Conservation (phyloP, 805 yeast genomes). For the Geotrichum ghanense region DNA sequence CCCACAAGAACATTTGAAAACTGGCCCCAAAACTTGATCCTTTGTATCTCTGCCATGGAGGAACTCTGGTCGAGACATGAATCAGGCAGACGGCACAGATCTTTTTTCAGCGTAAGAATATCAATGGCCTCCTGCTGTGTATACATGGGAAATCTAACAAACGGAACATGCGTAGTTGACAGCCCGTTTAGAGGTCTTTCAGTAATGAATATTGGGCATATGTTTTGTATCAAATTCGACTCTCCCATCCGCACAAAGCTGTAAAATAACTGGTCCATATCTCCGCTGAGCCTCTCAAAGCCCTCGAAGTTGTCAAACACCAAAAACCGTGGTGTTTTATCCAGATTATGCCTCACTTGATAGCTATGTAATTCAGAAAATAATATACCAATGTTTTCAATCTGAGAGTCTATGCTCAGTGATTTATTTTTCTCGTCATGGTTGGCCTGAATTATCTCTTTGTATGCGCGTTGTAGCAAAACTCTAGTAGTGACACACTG, state of each 20-base stretch:
- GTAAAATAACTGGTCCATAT: conserved; percentile 31
- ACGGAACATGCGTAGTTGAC: conserved; percentile 33
- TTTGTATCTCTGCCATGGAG: conserved; percentile 11
- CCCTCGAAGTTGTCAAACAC: conserved; percentile 42
- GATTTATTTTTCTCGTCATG: conserved; percentile 1
- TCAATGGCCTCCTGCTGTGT: conserved; percentile 27
- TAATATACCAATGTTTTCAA: conserved; percentile 35
- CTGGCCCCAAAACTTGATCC: conserved; percentile 29
- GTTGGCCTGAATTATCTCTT: conserved; percentile 27
- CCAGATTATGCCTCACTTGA: conserved; percentile 10
- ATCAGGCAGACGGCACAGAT: conserved; percentile 13
- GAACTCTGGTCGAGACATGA: conserved; percentile 2
- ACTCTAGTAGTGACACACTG: conserved; percentile 38
- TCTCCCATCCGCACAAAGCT: conserved; percentile 30
- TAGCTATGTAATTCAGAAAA: conserved; percentile 29
- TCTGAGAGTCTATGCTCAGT: conserved; percentile 20
- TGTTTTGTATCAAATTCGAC: conserved; percentile 6
- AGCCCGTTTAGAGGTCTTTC: conserved; percentile 34
- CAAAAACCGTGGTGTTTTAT: conserved; percentile 32
- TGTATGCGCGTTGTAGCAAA: conserved; percentile 35
- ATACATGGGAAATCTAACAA: conserved; percentile 33
- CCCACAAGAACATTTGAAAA: conserved; percentile 34
- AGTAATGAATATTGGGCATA: conserved; percentile 22
- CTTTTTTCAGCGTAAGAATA: conserved; percentile 25
- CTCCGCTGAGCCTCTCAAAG: conserved; percentile 32